Base-by-base conservation (phyloP, 208 protist species). In the Acanthamoeba sp. region DNA sequence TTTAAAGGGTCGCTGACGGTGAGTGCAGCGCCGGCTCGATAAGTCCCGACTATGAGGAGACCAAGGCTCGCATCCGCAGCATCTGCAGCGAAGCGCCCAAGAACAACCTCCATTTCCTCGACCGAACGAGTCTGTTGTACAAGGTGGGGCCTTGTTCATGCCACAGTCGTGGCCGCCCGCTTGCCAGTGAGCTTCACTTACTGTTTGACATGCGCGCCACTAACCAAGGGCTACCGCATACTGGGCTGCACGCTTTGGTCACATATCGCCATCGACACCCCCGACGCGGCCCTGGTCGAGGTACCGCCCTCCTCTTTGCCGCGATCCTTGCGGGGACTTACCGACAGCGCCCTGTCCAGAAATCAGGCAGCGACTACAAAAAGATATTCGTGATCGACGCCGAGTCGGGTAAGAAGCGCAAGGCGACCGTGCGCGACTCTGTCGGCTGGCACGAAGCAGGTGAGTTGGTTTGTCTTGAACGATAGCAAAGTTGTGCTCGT, bases 211-310 rank as follows among this genome's bases (percentile, higher is more conserved):
- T 32, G 10, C 59, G n/a, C n/a, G 6, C 52, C 22, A 16, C 14
- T 3, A 4, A 78, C 32, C 2, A 48, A 50, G 66, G 90, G 55
- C 27, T 94, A 48, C 29, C 57, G 90, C n/a, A 59, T 94, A 5
- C 45, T 84, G 20, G 90, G 90, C 4, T 85, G 62, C 66, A 94
- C 90, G 27, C 71, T 94, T 9, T 94, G 90, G 90, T 42, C 36
- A 2, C 22, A 66, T 27, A 52, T 84, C 22, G 7, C 27, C 22
- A 12, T 52, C 16, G 73, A 84, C 38, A 38, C 73, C 22, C 27
- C 73, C 9, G 59, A 69, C 29, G 34, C 73, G 5, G 73, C 73
- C 66, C 6, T 55, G 73, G 48, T 84, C 24, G 73, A 84, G 73
- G 73, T 84, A 7, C 3, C 14, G 0, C 27, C 12, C 45, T 84